phyloP scores from a whole-genome alignment of 768 basidiomycete species.

The Epithele typhae region DNA sequence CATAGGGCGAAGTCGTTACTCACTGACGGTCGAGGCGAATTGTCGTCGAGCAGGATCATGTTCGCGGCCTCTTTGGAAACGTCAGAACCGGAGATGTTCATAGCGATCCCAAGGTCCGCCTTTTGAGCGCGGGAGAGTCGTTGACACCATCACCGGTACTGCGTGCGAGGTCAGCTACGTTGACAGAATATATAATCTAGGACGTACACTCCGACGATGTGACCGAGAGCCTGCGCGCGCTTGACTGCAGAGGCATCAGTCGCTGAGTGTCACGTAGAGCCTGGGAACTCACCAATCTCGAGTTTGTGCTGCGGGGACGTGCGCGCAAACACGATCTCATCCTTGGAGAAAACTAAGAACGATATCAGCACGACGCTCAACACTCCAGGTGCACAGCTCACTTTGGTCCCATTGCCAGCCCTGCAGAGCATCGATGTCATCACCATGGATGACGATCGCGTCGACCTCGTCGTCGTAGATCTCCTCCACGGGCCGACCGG shows the following conservation, averaged over 20 bases:
- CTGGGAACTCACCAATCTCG: slow-evolving; percentile 47
- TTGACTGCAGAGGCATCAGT: slow-evolving; percentile 40
- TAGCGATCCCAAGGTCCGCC: slow-evolving; percentile 70
- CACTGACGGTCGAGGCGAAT: too few relatives aligned
- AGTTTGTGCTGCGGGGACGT: slow-evolving; percentile 73
- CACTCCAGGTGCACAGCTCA: too few relatives aligned
- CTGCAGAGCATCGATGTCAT: slow-evolving; percentile 60
- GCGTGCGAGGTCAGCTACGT: neutral
- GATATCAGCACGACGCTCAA: too few relatives aligned
- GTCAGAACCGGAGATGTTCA: slow-evolving; percentile 73
- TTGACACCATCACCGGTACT: slow-evolving; percentile 74
- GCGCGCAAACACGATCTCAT: slow-evolving; percentile 69
- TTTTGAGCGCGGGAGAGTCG: slow-evolving; percentile 66
- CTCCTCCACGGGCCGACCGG: slow-evolving; percentile 48
- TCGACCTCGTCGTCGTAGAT: slow-evolving; percentile 66
- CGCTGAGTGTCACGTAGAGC: neutral
- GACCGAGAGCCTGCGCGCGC: slow-evolving; percentile 65
- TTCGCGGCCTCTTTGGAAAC: slow-evolving; percentile 74
- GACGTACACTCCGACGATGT: slow-evolving; percentile 67
- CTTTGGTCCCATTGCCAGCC: slow-evolving; percentile 77
- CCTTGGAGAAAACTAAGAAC: slow-evolving; percentile 61
- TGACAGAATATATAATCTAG: neutral
- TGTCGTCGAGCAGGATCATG: slow-evolving; percentile 71
- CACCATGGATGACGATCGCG: slow-evolving; percentile 65
- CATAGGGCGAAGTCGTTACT: too few relatives aligned